A percentile compares a stretch with the other conserved stretches of the same genome.
Evolutionary conservation across 805 yeast species (phyloP).

Genomic region (Yarrowia porcina): DNA sequence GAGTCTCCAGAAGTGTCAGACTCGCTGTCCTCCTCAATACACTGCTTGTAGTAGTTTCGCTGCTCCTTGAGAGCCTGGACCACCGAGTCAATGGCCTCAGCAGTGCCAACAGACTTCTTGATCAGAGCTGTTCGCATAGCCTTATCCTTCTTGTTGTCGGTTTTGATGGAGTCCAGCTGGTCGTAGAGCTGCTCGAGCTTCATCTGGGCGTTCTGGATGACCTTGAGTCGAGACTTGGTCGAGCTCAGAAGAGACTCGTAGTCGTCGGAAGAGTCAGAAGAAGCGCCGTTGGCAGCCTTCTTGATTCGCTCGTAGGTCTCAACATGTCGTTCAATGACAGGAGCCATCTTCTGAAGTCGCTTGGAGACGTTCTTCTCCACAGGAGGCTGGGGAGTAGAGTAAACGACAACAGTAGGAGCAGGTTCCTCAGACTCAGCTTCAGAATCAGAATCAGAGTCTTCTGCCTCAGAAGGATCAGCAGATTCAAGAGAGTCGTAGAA

Average conservation of each 20-base stretch:
- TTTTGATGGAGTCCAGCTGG: conserved; percentile 29
- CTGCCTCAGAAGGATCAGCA: conserved; percentile 26
- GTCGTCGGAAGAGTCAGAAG: conserved; percentile 26
- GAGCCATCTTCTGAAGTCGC: conserved; percentile 6
- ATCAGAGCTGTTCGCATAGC: conserved; percentile 11
- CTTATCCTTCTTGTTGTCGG: conserved; percentile 11
- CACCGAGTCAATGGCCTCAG: conserved; percentile 20
- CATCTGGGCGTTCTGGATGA: conserved; percentile 33
- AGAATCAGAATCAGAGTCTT: conserved; percentile 28
- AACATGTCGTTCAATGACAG: conserved; percentile 12
- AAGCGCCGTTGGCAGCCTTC: background rate
- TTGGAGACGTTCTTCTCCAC: conserved; percentile 19
- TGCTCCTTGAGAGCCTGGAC: conserved; percentile 4
- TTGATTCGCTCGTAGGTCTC: conserved; percentile 15
- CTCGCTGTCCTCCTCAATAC: background rate
- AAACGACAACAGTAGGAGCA: conserved; percentile 19
- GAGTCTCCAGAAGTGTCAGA: background rate
- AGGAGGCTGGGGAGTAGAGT: conserved; percentile 21
- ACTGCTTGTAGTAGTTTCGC: conserved; percentile 21
- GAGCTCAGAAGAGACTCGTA: conserved; percentile 29
- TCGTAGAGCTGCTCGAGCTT: conserved; percentile 33
- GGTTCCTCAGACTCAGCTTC: conserved; percentile 16
- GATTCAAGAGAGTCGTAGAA: conserved; percentile 21
- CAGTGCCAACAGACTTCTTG: conserved; percentile 21
- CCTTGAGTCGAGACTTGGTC: conserved; percentile 32